Evolutionary conservation across 192 early-diverging fungal genomes (phyloP).

Genomic region (Coemansia erecta): DNA sequence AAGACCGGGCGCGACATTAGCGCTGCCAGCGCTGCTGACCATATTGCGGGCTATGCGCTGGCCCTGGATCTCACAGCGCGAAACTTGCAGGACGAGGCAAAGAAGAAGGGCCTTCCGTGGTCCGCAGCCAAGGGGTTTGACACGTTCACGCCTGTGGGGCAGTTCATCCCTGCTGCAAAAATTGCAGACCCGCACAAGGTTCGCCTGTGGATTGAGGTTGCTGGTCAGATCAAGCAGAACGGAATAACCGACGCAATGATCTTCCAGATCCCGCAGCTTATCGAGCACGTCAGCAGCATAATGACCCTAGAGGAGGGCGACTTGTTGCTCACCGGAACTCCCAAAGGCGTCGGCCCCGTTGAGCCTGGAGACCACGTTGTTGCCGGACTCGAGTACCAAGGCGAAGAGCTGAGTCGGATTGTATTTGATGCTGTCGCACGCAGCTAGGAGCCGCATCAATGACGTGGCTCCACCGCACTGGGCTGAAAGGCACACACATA

Average conservation of each 20-base stretch:
- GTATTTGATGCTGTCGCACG: constrained; percentile 39
- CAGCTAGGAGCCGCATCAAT: neutral
- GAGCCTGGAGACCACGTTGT: constrained; percentile 73
- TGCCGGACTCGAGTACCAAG: constrained; percentile 60
- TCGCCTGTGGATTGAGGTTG: constrained; percentile 73
- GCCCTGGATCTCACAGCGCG: constrained; percentile 92
- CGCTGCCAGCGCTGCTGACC: constrained; percentile 57
- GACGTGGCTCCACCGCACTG: neutral
- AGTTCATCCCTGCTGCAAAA: constrained; percentile 70
- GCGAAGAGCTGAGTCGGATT: constrained; percentile 44
- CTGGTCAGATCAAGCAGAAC: constrained; percentile 73
- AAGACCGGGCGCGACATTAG: constrained; percentile 72
- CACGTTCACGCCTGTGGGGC: constrained; percentile 88
- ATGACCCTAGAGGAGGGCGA: constrained; percentile 91
- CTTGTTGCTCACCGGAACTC: constrained; percentile 89
- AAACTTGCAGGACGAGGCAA: constrained; percentile 83
- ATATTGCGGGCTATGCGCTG: constrained; percentile 78
- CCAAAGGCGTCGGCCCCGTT: constrained; percentile 84
- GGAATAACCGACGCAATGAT: constrained; percentile 92
- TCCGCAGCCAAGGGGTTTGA: constrained; percentile 91
- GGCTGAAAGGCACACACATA: no score
- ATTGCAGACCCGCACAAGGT: constrained; percentile 75
- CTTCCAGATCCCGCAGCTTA: constrained; percentile 79
- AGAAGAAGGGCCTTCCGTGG: constrained; percentile 86
- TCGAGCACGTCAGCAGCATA: constrained; percentile 77